Evolutionary conservation across 2,329 filamentous ascomycete species (phyloP).

Genomic region (Alternaria brassicae): DNA sequence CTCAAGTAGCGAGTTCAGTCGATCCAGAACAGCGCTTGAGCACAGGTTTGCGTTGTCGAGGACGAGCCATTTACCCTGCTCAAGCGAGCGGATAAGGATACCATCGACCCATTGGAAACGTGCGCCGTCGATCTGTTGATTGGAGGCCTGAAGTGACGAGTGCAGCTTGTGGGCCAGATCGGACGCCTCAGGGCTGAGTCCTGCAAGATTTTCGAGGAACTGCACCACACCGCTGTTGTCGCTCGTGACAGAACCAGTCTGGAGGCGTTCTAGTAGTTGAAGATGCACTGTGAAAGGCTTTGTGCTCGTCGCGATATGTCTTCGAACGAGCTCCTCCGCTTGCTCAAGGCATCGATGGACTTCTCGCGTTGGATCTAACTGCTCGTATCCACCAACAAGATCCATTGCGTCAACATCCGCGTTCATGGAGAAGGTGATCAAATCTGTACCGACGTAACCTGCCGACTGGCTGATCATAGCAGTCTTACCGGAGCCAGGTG

Average conservation of each 20-base stretch:
- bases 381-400: conserved; percentile 94
- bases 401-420: conserved; percentile 97
- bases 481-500: conserved; percentile 87
- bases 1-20: conserved; percentile 92
- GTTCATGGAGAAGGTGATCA: conserved; percentile 88
- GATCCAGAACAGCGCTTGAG: conserved; percentile 90
- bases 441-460: conserved; percentile 74
- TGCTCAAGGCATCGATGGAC: conserved; percentile 67
- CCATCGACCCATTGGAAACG: conserved; percentile 97
- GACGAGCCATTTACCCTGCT: conserved; percentile 88
- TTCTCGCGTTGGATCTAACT: conserved; percentile 81
- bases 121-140: conserved; percentile 69
- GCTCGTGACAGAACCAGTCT: background rate
- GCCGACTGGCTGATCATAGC: conserved; percentile 80
- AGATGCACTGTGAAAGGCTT: conserved; percentile 15
- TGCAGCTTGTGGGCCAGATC: conserved; percentile 59
- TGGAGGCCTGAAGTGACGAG: conserved; percentile 60
- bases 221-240: conserved; percentile 10
- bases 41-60: conserved; percentile 98
- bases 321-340: conserved; percentile 61
- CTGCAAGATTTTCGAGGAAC: conserved; percentile 23
- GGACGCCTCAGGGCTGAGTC: conserved; percentile 18
- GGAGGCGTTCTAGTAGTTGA: conserved; percentile 34
- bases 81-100: conserved; percentile 83
- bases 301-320: conserved; percentile 23